Conservation (phyloP, 768 basidiomycete species). For the Tricholoma matsutake region DNA sequence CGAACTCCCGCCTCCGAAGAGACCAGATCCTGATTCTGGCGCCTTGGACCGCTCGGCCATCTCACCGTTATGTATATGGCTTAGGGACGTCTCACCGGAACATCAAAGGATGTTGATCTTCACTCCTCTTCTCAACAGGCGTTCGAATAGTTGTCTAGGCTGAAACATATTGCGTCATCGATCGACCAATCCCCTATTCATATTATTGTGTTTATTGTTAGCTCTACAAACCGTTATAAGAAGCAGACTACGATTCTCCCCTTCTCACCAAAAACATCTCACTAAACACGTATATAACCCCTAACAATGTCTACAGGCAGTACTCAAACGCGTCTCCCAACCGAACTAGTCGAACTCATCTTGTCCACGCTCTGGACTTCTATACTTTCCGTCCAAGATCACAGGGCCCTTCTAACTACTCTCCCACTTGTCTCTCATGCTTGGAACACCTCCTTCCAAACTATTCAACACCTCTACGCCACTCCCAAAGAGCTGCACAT, state of each 20-base stretch:
- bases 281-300: too few species aligned
- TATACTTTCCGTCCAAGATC: neutral
- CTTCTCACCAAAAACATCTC: too few species aligned
- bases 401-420: neutral
- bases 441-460: neutral
- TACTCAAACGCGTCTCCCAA: neutral
- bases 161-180: too few species aligned
- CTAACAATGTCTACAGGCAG: too few species aligned
- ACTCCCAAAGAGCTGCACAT: neutral
- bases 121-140: too few species aligned
- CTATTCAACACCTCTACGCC: neutral
- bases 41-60: constrained; percentile 78
- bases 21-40: constrained; percentile 35
- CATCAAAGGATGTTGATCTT: too few species aligned
- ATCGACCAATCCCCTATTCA: too few species aligned
- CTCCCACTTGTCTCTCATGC: neutral
- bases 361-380: neutral
- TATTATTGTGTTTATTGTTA: too few species aligned
- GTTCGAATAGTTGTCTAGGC: too few species aligned
- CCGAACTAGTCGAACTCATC: neutral
- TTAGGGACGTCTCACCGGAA: too few species aligned
- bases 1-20: constrained; percentile 8
- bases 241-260: too few species aligned
- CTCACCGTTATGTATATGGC: constrained; percentile 31
- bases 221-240: too few species aligned